Conservation (phyloP, 495 filamentous ascomycete species). For the Geoglossum glabrum region DNA sequence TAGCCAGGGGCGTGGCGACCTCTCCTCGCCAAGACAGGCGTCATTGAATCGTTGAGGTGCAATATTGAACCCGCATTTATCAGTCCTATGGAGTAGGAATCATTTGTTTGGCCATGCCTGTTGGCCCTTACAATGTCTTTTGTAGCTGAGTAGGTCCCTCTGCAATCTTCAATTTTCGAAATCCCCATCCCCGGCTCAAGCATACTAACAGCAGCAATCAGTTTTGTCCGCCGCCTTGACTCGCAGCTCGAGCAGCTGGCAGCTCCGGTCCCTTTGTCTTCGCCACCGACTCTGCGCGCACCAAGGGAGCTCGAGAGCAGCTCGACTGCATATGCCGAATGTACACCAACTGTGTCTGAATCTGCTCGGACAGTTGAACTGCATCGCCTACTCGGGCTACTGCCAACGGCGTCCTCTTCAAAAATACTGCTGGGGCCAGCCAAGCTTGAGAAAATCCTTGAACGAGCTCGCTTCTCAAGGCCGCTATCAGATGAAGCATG, state of each 20-base stretch:
- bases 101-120: too few relatives aligned
- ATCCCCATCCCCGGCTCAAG: background rate
- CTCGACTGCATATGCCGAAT: background rate
- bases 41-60: too few relatives aligned
- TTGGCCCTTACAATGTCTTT: conserved; percentile 34
- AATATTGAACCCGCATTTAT: too few relatives aligned
- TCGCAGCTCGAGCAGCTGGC: conserved; percentile 53
- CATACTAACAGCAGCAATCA: conserved; percentile 16
- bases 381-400: conserved; percentile 40
- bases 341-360: background rate
- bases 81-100: too few relatives aligned
- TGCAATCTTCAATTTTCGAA: background rate
- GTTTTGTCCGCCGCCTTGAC: conserved; percentile 63
- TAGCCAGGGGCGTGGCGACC: too few relatives aligned
- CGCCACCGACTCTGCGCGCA: background rate
- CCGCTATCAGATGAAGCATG: conserved; percentile 12
- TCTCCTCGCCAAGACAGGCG: too few relatives aligned
- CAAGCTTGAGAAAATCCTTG: conserved; percentile 36
- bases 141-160: conserved; percentile 38
- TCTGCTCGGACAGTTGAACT: conserved; percentile 20
- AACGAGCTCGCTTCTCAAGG: conserved; percentile 28
- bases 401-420: conserved; percentile 45
- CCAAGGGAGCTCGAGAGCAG: background rate
- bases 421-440: conserved; percentile 28
- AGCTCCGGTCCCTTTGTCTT: conserved; percentile 11